Base-by-base conservation (phyloP, 2,329 filamentous ascomycete species). In the Nemania sp. region DNA sequence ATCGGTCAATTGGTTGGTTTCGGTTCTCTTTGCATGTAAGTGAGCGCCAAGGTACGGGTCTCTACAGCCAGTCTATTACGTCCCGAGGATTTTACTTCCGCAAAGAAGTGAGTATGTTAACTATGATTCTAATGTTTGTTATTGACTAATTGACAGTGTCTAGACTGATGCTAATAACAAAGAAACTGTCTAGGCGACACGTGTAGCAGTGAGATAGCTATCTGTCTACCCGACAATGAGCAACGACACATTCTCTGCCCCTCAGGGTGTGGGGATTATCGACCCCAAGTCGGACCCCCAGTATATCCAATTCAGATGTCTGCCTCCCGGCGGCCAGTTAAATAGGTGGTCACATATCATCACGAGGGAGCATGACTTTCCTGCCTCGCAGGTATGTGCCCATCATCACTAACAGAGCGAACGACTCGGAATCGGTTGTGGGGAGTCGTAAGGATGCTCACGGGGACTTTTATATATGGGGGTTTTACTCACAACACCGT, bases 321-420 rank as follows among this genome's bases (percentile, higher is more conserved):
- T 88, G 6, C 85, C 86, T 1, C 79, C 86, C 0, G 85, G 85
- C 15, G 86, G 84, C 1, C 75, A 83, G 22, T 83, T 98, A 72
- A 98, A 98, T 82, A 89, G 92, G 68, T 97, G 93, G 87, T 97
- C 94, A 4, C 89, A 93, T 20, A 90, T 88, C 52, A 82, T 98
- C 68, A 98, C 95, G 11, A 89, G 88, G 64, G 92, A 87, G 64
- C 93, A 97, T 89, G 93, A 97, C 80, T 97, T 93, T 75, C 94
- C 95, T 0, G 95, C 93, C 29, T 94, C 95, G 54, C 93, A 97
- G 87, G 93, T 93, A 80, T 66, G 80, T 27, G 29, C 13, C 13
- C n/a, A 24, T 24, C 10, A 49, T 7, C 7, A 24, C 45, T 49
- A 4, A 13, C 10, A 10, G 11, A 3, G 20, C 7, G 7, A 3